These are phyloP conservation scores for Thalia dealbata DNA, from an alignment of 176 grass and related monocot species.

Conservation along the genomic window DNA sequence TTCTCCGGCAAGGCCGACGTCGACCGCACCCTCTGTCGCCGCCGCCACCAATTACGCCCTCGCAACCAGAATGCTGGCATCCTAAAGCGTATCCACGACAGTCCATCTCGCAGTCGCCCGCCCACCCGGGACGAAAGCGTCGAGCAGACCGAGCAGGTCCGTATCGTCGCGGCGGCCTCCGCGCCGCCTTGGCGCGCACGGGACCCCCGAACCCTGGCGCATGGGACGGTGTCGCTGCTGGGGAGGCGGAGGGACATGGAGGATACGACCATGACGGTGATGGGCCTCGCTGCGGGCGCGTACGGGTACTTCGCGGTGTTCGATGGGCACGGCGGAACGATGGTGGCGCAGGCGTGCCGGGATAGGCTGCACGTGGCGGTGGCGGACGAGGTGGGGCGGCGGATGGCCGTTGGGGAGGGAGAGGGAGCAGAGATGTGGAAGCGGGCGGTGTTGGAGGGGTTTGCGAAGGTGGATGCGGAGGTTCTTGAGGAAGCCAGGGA, in stretches of 20 bases:
- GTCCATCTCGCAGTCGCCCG: too few species aligned
- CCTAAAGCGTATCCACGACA: neutral
- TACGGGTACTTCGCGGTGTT: constrained; percentile 8
- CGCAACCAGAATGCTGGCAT: neutral
- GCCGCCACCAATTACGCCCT: neutral
- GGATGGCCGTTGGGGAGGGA: neutral
- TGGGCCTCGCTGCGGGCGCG: neutral
- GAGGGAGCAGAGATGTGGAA: constrained; percentile 13
- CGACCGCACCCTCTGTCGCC: neutral
- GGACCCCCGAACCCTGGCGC: neutral
- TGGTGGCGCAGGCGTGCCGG: constrained; percentile 7
- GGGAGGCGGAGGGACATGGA: constrained; percentile 12
- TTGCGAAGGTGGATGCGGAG: constrained; percentile 25
- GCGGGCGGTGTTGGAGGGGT: constrained; percentile 16
- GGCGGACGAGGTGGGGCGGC: neutral
- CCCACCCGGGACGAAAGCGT: neutral
- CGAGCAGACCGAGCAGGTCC: neutral
- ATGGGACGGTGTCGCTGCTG: neutral
- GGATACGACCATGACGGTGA: neutral
- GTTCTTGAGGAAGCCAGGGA: neutral
- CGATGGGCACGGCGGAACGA: constrained; percentile 3
- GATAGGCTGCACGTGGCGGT: constrained; percentile 11
- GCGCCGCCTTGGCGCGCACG: too few species aligned
- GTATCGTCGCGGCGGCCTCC: neutral
- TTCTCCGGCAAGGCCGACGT: neutral